phyloP scores from a whole-genome alignment of 352 stramenopile species.

The Globisporangium echinulatum region DNA sequence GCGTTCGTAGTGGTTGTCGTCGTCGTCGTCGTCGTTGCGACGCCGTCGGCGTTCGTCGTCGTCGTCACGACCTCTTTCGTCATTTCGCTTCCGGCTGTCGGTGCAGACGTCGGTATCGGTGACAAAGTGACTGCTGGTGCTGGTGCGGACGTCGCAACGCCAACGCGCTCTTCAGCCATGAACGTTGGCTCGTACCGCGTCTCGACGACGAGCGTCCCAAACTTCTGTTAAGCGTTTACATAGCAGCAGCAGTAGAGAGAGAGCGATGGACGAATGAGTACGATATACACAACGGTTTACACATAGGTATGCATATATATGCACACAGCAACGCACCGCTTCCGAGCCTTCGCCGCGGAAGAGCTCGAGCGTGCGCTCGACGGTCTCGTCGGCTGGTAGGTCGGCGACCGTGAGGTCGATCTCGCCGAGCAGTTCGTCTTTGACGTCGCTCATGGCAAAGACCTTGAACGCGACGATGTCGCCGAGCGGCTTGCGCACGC shows the following conservation, averaged over 20 bases:
- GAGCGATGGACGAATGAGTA: no score
- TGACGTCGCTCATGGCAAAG: conserved; percentile 34
- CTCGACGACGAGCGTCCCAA: conserved; percentile 20
- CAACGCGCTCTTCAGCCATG: conserved; percentile 9
- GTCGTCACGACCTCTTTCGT: conserved; percentile 8
- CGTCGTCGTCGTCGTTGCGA: conserved; percentile 8
- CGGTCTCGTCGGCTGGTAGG: conserved; percentile 30
- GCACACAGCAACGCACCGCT: background rate
- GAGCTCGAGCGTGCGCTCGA: conserved; percentile 20
- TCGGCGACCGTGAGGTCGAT: conserved; percentile 23
- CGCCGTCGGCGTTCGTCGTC: conserved; percentile 7
- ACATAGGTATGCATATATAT: no score
- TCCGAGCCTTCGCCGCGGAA: conserved; percentile 10
- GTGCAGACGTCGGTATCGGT: background rate
- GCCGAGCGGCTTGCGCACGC: conserved; percentile 41
- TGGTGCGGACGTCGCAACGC: conserved; percentile 3
- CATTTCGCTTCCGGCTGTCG: conserved; percentile 5
- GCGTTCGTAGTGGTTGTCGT: conserved; percentile 10
- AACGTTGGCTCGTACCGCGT: conserved; percentile 43
- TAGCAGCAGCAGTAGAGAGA: no score
- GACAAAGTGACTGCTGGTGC: background rate
- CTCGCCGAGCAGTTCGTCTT: conserved; percentile 38
- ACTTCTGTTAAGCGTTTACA: background rate
- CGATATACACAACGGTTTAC: no score
- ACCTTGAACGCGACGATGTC: conserved; percentile 40